Evolutionary conservation across 2,329 filamentous ascomycete genomes (phyloP).

Genomic region (Dactylellina cionopaga): DNA sequence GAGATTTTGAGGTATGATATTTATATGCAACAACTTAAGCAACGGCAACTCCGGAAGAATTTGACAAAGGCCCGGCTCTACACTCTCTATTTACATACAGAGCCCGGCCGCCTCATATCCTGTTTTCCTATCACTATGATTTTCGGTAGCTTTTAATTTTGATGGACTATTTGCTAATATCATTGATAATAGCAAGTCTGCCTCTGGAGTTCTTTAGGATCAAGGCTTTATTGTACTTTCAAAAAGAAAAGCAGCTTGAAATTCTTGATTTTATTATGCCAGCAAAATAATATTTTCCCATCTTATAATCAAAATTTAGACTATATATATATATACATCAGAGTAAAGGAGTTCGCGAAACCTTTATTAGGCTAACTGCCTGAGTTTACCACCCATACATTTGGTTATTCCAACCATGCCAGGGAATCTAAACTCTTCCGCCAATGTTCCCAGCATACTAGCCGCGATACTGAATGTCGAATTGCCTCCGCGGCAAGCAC

Average conservation of each 20-base stretch:
- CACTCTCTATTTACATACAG: too few species aligned
- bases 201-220: too few species aligned
- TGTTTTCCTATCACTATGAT: too few species aligned
- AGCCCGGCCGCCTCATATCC: too few species aligned
- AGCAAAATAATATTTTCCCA: slow-evolving; percentile 1
- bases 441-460: slow-evolving; percentile 4
- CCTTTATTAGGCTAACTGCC: not conserved
- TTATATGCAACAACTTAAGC: too few species aligned
- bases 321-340: not conserved
- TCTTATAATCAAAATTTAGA: not conserved
- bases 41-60: too few species aligned
- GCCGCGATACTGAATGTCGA: not conserved
- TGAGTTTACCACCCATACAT: not conserved
- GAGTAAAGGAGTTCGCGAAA: not conserved
- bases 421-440: slow-evolving; percentile 1
- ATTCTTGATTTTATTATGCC: not conserved
- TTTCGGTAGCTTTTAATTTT: too few species aligned
- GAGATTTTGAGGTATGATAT: too few species aligned
- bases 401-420: not conserved
- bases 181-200: too few species aligned
- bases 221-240: too few species aligned
- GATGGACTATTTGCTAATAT: too few species aligned
- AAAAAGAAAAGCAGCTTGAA: not conserved
- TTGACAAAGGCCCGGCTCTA: too few species aligned
- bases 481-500: not conserved